Evolutionary conservation across 441 rosid genomes (phyloP), one percentile per base, ranked within the genome.

Genomic region (Syzygium malaccense): DNA sequence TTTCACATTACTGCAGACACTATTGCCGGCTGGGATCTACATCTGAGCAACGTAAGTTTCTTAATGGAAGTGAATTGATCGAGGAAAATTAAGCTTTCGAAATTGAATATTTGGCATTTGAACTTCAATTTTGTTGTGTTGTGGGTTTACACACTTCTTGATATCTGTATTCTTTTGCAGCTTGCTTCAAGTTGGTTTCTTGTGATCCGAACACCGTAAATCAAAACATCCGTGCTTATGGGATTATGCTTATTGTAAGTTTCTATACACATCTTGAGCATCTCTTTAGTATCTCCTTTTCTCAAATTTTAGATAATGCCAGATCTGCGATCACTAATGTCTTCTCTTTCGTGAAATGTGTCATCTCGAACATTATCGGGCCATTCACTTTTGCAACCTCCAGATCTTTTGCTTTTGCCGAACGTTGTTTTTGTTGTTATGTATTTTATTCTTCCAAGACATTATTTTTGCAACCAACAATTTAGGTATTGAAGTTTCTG

Each of bases 161-260:
- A 41, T 75, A 75, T 12, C n/a, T 14, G 51, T n/a, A 41, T 89
- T 87, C 87, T 64, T 60, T 55, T 62, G 93, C 95, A 97, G 99
- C 94, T 45, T 97, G 99, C 89, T 96, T 96, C 92, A 96, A 94
- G 93, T 92, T 97, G 93, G 92, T 97, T 90, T 93, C 98, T n/a
- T 97, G 99, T 89, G 84, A 94, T 87, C 92, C 95, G 57, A 95
- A 94, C 51, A 91, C 98, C 14, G 91, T 92, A 30, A 94, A 89
- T 91, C 99, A 98, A 93, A 96, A 98, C 94, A 93, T 97, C 88
- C 99, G 95, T 91, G 97, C 96, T n/a, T 96, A 96, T 88, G 99
- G 99, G 55, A 88, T 95, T 90, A 91, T 98, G 99, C 94, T 98
- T 88, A 92, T 97, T 51, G 99, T 96, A 94, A 96, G 99, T 94